Base-by-base conservation (phyloP, 352 stramenopile genomes). In the Globisporangium perplexum region DNA sequence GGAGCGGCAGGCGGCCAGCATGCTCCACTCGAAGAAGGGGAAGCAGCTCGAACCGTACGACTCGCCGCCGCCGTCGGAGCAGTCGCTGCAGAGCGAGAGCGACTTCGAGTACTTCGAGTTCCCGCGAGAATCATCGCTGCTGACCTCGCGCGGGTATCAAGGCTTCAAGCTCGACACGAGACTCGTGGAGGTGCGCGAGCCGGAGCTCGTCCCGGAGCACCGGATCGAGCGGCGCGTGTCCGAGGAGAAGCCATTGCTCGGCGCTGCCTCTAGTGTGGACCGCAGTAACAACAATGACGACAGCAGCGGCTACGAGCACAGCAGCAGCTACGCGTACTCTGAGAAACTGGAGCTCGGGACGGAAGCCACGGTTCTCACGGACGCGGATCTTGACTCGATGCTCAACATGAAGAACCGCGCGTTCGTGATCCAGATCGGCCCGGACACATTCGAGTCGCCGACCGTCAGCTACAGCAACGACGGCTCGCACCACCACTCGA, bases 381-480 rank as follows among this genome's bases (percentile, higher is more conserved):
- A 49, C 4, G 49, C 60, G 1, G 60, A 68, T 12, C 43, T 68
- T 18, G 56, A 64, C 30, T 31, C 60, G 20, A 44, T 68, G 50
- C 38, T 56, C 6, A 38, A 52, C 5, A 17, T 47, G 23, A 62
- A 64, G 14, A 51, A 64, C 22, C 60, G 55, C 24, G 50, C 56
- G 11, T 68, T 68, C 43, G 35, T 68, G 8, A 44, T 68, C 33
- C 60, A 68, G 44, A 30, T 62, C n/a, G 31, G 56, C 7, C 42
- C 56, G n/a, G 56, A 57, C n/a, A 2, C 33, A 10, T 11, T 36
- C 1, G 22, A 50, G 22, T 41, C 31, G 7, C 23, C 26, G 24
- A 42, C 38, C 23, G 41, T 44, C 20, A 62, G 41, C 22, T 12
- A 12, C 5, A 33, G 4, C 22, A 47, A 10, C 4, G 26, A 44